Evolutionary conservation across 2,329 filamentous ascomycete genomes (phyloP).

Genomic region (Talaromyces sp.): DNA sequence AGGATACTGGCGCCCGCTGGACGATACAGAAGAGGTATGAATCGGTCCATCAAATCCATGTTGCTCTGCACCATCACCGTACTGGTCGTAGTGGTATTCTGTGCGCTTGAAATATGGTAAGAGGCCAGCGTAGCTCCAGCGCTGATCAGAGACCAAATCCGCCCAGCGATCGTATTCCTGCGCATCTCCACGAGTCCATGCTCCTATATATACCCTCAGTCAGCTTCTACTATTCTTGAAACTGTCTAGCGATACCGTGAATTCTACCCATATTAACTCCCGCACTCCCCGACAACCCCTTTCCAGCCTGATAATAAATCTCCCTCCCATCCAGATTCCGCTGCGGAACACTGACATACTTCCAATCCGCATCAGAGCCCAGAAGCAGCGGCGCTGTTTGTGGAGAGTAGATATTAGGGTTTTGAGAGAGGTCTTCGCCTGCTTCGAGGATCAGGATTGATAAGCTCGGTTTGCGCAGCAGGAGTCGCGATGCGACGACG

Average conservation of each 20-base stretch:
- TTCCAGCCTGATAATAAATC: conserved; percentile 7
- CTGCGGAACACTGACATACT: conserved; percentile 8
- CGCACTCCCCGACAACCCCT: conserved; percentile 6
- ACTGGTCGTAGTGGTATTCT: background rate
- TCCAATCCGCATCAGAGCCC: conserved; percentile 2
- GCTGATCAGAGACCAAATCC: background rate
- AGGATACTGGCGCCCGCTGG: conserved; percentile 1
- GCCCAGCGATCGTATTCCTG: conserved; percentile 12
- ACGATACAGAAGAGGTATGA: conserved; percentile 5
- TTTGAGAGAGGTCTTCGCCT: conserved; percentile 44
- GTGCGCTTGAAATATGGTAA: conserved; percentile 13
- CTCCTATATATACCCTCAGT: background rate
- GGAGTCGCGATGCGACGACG: conserved; percentile 74
- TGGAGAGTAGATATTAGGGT: background rate
- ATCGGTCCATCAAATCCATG: conserved; percentile 10
- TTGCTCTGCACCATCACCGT: background rate
- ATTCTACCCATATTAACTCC: conserved; percentile 6
- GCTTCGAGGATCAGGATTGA: conserved; percentile 81
- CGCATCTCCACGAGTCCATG: conserved; percentile 14
- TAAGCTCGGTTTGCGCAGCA: conserved; percentile 78
- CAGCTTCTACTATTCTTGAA: background rate
- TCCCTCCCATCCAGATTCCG: conserved; percentile 5
- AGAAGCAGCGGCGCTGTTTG: background rate
- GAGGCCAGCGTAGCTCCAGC: conserved; percentile 12
- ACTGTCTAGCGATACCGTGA: too few relatives aligned